Conservation (phyloP, 2,329 filamentous ascomycete genomes). For the Fusarium oxysporum region DNA sequence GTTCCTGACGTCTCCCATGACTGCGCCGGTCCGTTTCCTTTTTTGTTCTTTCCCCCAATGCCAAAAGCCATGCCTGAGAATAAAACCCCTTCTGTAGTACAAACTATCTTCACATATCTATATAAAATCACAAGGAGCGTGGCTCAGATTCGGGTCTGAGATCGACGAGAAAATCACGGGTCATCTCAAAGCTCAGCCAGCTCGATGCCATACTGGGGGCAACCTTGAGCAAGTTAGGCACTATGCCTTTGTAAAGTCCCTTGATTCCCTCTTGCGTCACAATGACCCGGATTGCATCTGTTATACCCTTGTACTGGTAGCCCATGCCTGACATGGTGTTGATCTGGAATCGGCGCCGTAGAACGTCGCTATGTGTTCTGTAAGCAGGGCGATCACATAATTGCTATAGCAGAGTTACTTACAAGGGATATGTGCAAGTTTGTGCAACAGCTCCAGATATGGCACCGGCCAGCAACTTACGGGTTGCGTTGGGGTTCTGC, state of each 20-base stretch:
- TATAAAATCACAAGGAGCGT: slow-evolving; percentile 43
- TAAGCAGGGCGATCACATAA: slow-evolving; percentile 39
- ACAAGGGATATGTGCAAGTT: slow-evolving; percentile 99
- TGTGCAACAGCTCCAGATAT: slow-evolving; percentile 97
- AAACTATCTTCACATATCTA: slow-evolving; percentile 34
- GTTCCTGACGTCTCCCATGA: slow-evolving; percentile 14
- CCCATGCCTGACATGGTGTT: slow-evolving; percentile 99
- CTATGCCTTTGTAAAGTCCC: slow-evolving; percentile 95
- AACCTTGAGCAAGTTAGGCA: slow-evolving; percentile 95
- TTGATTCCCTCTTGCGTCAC: slow-evolving; percentile 83
- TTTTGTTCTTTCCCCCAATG: slow-evolving; percentile 6
- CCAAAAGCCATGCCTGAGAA: slow-evolving; percentile 8
- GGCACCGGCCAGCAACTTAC: slow-evolving; percentile 90
- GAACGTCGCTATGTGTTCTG: slow-evolving; percentile 74
- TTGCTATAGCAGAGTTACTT: slow-evolving; percentile 51
- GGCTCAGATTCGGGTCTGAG: slow-evolving; percentile 61
- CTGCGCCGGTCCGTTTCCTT: slow-evolving; percentile 17
- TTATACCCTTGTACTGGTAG: slow-evolving; percentile 90
- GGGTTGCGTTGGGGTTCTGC: slow-evolving; percentile 79
- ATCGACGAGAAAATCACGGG: slow-evolving; percentile 83
- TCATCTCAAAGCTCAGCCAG: slow-evolving; percentile 97
- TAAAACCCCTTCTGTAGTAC: slow-evolving; percentile 11
- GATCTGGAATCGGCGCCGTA: slow-evolving; percentile 95
- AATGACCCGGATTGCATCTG: slow-evolving; percentile 86
- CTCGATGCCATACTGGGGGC: slow-evolving; percentile 98